phyloP scores from a whole-genome alignment of 2,329 filamentous ascomycete species.

The Raffaelea arxii region DNA sequence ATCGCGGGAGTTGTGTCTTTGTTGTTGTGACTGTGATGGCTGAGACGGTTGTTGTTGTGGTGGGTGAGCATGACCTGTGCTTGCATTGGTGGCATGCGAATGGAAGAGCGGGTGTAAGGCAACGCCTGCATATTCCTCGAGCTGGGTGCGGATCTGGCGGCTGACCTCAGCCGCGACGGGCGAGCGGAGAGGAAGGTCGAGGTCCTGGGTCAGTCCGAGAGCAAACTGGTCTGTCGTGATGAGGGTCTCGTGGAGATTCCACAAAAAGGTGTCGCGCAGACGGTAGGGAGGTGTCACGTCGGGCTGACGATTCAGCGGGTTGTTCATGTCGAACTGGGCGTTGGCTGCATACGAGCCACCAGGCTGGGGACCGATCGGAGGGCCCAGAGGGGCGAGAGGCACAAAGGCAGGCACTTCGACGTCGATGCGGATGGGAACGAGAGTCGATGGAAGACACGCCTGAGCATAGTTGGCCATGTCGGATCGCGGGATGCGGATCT shows the following conservation, averaged over 20 bases:
- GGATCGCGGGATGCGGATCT: constrained; percentile 45
- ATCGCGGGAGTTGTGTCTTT: too few relatives aligned
- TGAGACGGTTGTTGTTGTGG: not conserved
- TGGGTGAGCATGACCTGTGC: not conserved
- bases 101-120: constrained; percentile 91
- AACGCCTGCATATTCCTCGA: constrained; percentile 93
- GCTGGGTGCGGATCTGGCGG: constrained; percentile 85
- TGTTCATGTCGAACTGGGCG: constrained; percentile 57
- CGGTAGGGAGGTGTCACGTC: constrained; percentile 78
- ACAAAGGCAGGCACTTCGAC: constrained; percentile 77
- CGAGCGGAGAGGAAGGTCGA: constrained; percentile 74
- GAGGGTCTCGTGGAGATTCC: constrained; percentile 92
- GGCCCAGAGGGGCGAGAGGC: constrained; percentile 32
- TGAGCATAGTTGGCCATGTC: constrained; percentile 54
- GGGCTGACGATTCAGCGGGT: constrained; percentile 69
- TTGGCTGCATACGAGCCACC: constrained; percentile 49
- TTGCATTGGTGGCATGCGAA: too few relatives aligned
- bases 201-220: constrained; percentile 78
- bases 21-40: not conserved
- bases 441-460: constrained; percentile 71
- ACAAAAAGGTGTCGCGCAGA: constrained; percentile 89
- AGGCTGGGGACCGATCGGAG: constrained; percentile 12
- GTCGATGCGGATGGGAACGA: constrained; percentile 95
- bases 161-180: constrained; percentile 70
- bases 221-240: constrained; percentile 95